phyloP scores from a whole-genome alignment of 1,284 basidiomycete genomes.

The Leucocoprinus gongylophorus region DNA sequence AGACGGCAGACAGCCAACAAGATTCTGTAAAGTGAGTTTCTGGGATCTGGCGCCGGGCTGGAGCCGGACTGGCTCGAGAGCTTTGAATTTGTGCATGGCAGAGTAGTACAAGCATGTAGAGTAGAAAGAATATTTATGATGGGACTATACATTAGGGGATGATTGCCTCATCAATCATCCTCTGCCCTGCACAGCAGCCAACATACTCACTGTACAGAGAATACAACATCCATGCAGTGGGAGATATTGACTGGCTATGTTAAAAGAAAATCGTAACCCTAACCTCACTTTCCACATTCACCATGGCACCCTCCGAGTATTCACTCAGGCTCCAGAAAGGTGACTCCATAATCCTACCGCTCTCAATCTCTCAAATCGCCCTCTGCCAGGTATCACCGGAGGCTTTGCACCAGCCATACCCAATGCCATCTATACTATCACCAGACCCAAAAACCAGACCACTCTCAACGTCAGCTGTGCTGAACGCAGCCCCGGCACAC shows the following conservation, averaged over 20 bases:
- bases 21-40: conserved; percentile 27
- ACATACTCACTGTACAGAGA: conserved; percentile 25
- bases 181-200: not conserved
- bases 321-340: conserved; percentile 36
- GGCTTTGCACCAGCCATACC: conserved; percentile 68
- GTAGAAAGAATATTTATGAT: conserved; percentile 1
- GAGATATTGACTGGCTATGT: not conserved
- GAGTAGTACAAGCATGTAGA: not conserved
- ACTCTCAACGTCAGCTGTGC: conserved; percentile 40
- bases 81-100: conserved; percentile 70
- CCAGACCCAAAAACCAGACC: conserved; percentile 31
- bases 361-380: conserved; percentile 1
- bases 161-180: conserved; percentile 11
- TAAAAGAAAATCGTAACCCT: conserved; percentile 16
- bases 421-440: conserved; percentile 46
- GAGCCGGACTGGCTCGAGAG: conserved; percentile 70
- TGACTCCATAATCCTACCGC: conserved; percentile 9
- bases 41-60: conserved; percentile 18
- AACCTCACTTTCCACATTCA: conserved; percentile 11
- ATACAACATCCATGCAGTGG: conserved; percentile 23
- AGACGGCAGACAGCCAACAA: conserved; percentile 73
- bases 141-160: conserved; percentile 8
- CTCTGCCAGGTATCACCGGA: conserved; percentile 54
- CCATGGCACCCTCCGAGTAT: conserved; percentile 32
- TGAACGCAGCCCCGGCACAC: conserved; percentile 42